Evolutionary conservation across 768 basidiomycete genomes (phyloP).

Genomic region (Pisolithus albus): DNA sequence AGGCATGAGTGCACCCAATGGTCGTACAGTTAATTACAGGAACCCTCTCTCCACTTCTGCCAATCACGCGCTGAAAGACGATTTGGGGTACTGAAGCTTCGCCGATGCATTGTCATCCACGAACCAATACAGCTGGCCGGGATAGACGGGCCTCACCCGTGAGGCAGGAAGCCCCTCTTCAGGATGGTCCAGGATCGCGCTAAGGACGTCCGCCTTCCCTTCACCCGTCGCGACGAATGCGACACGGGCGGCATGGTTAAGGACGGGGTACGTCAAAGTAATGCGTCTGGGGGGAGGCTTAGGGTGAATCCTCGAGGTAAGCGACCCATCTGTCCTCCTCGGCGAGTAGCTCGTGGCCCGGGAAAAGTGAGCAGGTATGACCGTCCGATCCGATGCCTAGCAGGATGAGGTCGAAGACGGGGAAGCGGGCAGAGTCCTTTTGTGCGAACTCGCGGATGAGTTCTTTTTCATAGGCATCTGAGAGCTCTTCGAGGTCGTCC

Average conservation of each 20-base stretch:
- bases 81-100: slow-evolving; percentile 52
- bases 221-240: slow-evolving; percentile 86
- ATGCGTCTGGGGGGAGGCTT: slow-evolving; percentile 88
- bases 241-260: slow-evolving; percentile 82
- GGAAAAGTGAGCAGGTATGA: slow-evolving; percentile 98
- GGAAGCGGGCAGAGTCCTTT: slow-evolving; percentile 91
- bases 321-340: slow-evolving; percentile 95
- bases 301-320: slow-evolving; percentile 86
- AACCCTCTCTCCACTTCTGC: slow-evolving; percentile 3
- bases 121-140: slow-evolving; percentile 93
- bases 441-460: slow-evolving; percentile 90
- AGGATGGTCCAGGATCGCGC: slow-evolving; percentile 70
- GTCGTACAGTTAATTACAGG: slow-evolving; percentile 13
- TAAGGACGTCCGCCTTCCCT: slow-evolving; percentile 72
- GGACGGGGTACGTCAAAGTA: slow-evolving; percentile 87
- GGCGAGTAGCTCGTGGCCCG: slow-evolving; percentile 75
- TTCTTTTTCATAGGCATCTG: slow-evolving; percentile 73
- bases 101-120: slow-evolving; percentile 77
- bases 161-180: slow-evolving; percentile 78
- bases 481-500: slow-evolving; percentile 71
- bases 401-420: slow-evolving; percentile 94
- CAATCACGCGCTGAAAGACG: slow-evolving; percentile 48
- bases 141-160: slow-evolving; percentile 66
- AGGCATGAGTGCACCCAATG: background rate
- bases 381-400: slow-evolving; percentile 97